Evolutionary conservation across 495 filamentous ascomycete species (phyloP).

Genomic region (Xylaria flabelliformis): DNA sequence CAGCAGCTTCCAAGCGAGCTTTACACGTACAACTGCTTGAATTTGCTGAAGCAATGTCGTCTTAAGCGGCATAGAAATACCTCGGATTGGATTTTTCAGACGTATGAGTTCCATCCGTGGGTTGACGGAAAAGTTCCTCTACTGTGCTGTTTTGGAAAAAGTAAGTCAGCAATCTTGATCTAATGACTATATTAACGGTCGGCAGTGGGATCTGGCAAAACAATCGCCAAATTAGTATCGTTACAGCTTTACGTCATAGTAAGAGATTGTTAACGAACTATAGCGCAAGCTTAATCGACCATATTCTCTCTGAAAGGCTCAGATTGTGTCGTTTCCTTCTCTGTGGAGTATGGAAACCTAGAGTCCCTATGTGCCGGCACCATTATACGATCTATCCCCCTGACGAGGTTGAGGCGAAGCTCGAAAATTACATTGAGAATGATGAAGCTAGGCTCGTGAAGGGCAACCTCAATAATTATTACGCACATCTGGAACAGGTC

Average conservation of each 20-base stretch:
- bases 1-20: conserved; percentile 1
- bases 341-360: neutral
- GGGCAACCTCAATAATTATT: no score
- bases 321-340: neutral
- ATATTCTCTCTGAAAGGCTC: neutral
- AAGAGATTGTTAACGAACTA: neutral
- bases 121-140: neutral
- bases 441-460: no score
- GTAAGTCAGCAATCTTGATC: neutral
- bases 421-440: no score
- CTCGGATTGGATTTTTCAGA: conserved; percentile 21
- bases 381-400: neutral
- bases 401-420: no score
- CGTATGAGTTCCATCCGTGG: conserved; percentile 4
- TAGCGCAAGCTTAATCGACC: conserved; percentile 9
- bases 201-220: conserved; percentile 15
- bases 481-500: no score
- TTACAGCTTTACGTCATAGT: neutral
- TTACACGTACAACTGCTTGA: conserved; percentile 1
- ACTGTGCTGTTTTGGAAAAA: conserved; percentile 8
- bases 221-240: neutral
- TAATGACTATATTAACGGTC: neutral
- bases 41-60: neutral
- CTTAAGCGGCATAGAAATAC: conserved; percentile 23
- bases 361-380: conserved; percentile 1